A percentile compares a stretch with the other conserved stretches of the same genome.
phyloP scores from a whole-genome alignment of 371 early-diverging fungal species.

The Parasitella parasitica region DNA sequence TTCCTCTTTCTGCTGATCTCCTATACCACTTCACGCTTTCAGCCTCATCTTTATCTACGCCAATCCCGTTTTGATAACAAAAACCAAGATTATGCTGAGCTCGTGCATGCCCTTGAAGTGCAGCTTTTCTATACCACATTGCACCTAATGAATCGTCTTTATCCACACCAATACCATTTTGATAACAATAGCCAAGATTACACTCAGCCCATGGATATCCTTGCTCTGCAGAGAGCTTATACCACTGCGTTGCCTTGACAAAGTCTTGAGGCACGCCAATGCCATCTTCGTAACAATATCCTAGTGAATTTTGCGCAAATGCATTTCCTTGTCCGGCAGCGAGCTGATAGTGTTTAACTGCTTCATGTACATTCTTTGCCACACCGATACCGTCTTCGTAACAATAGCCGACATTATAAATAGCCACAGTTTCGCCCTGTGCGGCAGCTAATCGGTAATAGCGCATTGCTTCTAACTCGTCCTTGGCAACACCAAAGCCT shows the following conservation, averaged over 20 bases:
- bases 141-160: slow-evolving; percentile 75
- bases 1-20: slow-evolving; percentile 71
- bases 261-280: slow-evolving; percentile 60
- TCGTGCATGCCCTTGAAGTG: slow-evolving; percentile 79
- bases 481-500: slow-evolving; percentile 73
- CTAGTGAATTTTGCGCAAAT: slow-evolving; percentile 77
- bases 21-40: slow-evolving; percentile 71
- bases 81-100: slow-evolving; percentile 87
- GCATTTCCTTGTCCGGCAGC: slow-evolving; percentile 82
- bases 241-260: slow-evolving; percentile 54
- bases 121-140: slow-evolving; percentile 82
- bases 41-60: slow-evolving; percentile 59
- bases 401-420: slow-evolving; percentile 92
- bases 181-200: slow-evolving; percentile 89
- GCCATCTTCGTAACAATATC: slow-evolving; percentile 78
- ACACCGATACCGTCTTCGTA: slow-evolving; percentile 92
- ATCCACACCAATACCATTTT: slow-evolving; percentile 83
- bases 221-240: slow-evolving; percentile 69
- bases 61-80: slow-evolving; percentile 81
- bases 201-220: slow-evolving; percentile 65
- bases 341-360: slow-evolving; percentile 88
- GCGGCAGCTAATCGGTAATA: slow-evolving; percentile 89
- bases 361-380: slow-evolving; percentile 70
- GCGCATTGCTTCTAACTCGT: slow-evolving; percentile 74
- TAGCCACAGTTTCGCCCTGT: slow-evolving; percentile 84